These are phyloP conservation scores for Fusarium sp. DNA, from an alignment of 2,329 filamentous ascomycete genomes.

Conservation along the genomic window DNA sequence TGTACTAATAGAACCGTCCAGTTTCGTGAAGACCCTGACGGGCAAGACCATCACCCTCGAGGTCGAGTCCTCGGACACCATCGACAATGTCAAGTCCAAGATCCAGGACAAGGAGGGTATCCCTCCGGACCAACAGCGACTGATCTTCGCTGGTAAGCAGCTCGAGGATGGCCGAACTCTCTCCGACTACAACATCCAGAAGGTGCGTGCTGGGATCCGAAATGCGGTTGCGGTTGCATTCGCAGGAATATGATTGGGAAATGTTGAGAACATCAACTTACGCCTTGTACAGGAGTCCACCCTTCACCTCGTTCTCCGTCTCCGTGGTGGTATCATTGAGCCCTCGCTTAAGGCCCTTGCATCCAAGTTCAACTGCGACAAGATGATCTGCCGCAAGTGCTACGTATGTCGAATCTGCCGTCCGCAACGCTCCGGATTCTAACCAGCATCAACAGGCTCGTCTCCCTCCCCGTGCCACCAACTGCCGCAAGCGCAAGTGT, in stretches of 20 bases:
- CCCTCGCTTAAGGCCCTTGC: conserved; percentile 98
- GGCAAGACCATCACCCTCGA: conserved; percentile 99
- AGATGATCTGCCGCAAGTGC: conserved; percentile 99
- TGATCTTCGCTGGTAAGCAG: conserved; percentile 99
- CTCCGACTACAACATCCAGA: conserved; percentile 99
- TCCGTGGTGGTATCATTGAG: conserved; percentile 99
- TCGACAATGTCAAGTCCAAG: conserved; percentile 99
- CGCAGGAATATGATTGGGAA: neutral
- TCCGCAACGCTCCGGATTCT: neutral
- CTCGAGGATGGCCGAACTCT: conserved; percentile 97
- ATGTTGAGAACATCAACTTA: conserved; percentile 43
- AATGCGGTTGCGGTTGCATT: conserved; percentile 1
- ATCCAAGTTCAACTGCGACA: conserved; percentile 99
- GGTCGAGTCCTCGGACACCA: conserved; percentile 98
- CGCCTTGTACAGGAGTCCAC: conserved; percentile 80
- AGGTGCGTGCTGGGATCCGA: conserved; percentile 67
- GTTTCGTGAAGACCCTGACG: conserved; percentile 99
- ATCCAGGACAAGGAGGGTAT: conserved; percentile 99
- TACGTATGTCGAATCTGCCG: conserved; percentile 73
- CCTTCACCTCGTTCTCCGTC: conserved; percentile 97
- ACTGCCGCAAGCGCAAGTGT: conserved; percentile 99
- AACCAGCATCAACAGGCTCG: conserved; percentile 64
- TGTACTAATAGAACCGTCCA: conserved; percentile 54
- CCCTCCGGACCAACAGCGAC: conserved; percentile 95
- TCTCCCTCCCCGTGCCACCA: conserved; percentile 97